Evolutionary conservation across 306 rosid species (phyloP), one percentile per base, ranked within the genome.

Genomic region (Pyrus communis): DNA sequence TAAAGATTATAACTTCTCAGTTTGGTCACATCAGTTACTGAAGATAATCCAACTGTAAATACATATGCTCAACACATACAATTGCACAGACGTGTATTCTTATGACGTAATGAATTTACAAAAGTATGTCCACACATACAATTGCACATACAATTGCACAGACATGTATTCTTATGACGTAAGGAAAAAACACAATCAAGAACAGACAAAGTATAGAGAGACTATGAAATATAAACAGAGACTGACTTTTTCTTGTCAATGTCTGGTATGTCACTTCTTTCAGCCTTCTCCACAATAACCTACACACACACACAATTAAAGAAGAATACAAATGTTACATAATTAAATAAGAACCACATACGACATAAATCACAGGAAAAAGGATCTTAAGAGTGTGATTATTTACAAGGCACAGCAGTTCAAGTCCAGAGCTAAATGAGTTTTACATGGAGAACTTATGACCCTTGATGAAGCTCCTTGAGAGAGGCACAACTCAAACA

Each of bases 251-350:
- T 92, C 91, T 92, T 92, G 77, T 92, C 97, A 80, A 92, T 92
- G 82, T 92, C 97, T 69, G 96, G 94, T 78, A 92, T 86, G 77
- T 90, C 93, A 75, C 86, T 92, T 78, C 86, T 87, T 81, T 90
- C 93, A 42, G 96, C 97, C 83, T 86, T 90, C 87, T 92, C 97
- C 81, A 92, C 97, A 78, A 92, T 92, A 65, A 92, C 96, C 97
- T 90, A 78, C 42, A 38, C 42, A 7, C 68, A 21, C 62, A 40
- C 67, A 79, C 71, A 60, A 23, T 75, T 74, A 77, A 78, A n/a
- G 75, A 43, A 79, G 60, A 46, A 30, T 54, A 78, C 67, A 10
- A 71, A 43, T 21, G 25, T 5, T 5, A 33, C 30, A 67, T 21
- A 65, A 15, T 8, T 40, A 60, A 58, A 72, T 6, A 33, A 25